phyloP scores from a whole-genome alignment of 768 basidiomycete genomes.

The Leccinum boreale region DNA sequence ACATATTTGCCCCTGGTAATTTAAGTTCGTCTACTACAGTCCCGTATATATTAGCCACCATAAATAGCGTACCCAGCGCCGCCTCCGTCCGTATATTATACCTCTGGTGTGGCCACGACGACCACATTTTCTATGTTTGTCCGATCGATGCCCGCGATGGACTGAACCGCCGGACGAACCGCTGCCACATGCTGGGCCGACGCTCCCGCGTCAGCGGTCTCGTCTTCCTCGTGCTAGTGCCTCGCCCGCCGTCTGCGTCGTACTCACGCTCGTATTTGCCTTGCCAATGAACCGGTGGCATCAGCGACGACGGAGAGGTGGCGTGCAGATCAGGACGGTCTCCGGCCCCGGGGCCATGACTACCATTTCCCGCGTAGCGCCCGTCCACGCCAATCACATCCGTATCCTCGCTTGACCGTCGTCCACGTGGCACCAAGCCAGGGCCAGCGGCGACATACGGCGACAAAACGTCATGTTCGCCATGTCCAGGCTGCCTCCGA shows the following conservation, averaged over 20 bases:
- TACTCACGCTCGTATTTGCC: slow-evolving; percentile 2
- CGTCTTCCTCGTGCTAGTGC: not conserved
- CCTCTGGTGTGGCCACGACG: not conserved
- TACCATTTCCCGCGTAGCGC: not conserved
- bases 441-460: not conserved
- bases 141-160: slow-evolving; percentile 19
- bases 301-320: not conserved
- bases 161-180: slow-evolving; percentile 24
- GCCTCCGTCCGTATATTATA: not conserved
- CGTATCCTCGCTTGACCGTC: slow-evolving; percentile 13
- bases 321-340: slow-evolving; percentile 5
- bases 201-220: slow-evolving; percentile 14
- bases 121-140: slow-evolving; percentile 10
- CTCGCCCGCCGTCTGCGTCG: not conserved
- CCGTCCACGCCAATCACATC: slow-evolving; percentile 2
- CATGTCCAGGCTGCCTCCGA: slow-evolving; percentile 13
- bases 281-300: not conserved
- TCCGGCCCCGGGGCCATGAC: slow-evolving; percentile 1
- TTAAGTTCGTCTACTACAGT: not conserved
- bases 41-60: not conserved
- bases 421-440: slow-evolving; percentile 1
- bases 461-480: slow-evolving; percentile 6
- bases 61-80: not conserved
- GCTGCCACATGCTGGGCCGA: slow-evolving; percentile 24
- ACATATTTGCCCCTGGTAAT: not conserved